phyloP scores from a whole-genome alignment of 768 basidiomycete genomes.

The Amanita fuliginea region DNA sequence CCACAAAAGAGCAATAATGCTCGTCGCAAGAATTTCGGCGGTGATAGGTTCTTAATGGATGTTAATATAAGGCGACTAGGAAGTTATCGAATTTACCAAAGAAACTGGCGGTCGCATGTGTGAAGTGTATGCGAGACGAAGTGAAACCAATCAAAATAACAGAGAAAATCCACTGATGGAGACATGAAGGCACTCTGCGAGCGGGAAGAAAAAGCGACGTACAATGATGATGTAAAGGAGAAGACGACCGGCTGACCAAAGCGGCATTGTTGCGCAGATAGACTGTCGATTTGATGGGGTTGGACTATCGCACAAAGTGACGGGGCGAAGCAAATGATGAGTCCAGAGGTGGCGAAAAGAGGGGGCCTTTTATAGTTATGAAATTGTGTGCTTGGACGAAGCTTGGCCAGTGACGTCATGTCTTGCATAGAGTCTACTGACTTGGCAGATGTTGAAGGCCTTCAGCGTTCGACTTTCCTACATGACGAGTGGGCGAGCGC shows the following conservation, averaged over 20 bases:
- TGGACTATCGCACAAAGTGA: neutral
- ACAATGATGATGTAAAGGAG: constrained; percentile 13
- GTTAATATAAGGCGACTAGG: neutral
- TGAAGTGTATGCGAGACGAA: constrained; percentile 51
- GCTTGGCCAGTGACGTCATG: constrained; percentile 4
- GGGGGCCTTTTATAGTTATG: constrained; percentile 2
- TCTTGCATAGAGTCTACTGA: too few relatives aligned
- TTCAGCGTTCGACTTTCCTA: too few relatives aligned
- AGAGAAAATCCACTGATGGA: constrained; percentile 24
- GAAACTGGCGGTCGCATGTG: constrained; percentile 35
- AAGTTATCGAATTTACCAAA: constrained; percentile 32
- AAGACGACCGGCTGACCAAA: constrained; percentile 1
- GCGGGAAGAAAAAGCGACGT: neutral
- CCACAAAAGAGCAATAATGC: constrained; percentile 40
- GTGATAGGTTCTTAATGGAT: constrained; percentile 45
- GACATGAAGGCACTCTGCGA: neutral
- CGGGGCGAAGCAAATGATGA: neutral
- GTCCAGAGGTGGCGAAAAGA: neutral
- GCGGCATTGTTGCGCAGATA: constrained; percentile 6
- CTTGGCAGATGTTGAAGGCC: too few relatives aligned
- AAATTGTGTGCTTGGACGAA: neutral
- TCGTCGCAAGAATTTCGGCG: constrained; percentile 46
- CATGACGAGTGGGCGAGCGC: too few relatives aligned
- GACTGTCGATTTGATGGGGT: neutral
- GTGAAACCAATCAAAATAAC: constrained; percentile 31